Evolutionary conservation across 2,329 filamentous ascomycete species (phyloP).

Genomic region (Aspergillus versicolor): DNA sequence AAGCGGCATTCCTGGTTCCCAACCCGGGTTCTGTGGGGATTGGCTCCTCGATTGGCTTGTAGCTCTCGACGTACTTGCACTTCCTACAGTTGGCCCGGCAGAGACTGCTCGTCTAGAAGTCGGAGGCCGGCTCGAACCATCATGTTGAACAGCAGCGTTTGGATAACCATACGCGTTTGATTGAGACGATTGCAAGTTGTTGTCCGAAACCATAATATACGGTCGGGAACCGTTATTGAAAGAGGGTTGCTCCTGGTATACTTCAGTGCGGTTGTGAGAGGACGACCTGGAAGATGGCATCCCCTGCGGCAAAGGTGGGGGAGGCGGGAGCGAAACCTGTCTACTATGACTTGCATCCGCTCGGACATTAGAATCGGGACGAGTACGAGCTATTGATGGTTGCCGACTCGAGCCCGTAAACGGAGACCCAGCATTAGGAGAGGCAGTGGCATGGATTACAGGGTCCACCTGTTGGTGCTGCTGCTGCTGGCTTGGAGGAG

Average conservation of each 20-base stretch:
- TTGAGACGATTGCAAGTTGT: constrained; percentile 21
- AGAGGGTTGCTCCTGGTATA: constrained; percentile 22
- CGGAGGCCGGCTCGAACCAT: constrained; percentile 34
- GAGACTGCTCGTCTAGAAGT: constrained; percentile 46
- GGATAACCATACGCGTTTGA: constrained; percentile 15
- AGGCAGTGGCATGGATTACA: constrained; percentile 13
- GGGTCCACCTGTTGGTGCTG: constrained; percentile 17
- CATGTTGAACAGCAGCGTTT: constrained; percentile 18
- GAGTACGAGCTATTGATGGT: constrained; percentile 26
- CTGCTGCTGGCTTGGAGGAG: constrained; percentile 33
- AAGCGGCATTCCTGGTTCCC: constrained; percentile 48
- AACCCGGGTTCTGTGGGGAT: constrained; percentile 35
- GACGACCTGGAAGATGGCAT: constrained; percentile 31
- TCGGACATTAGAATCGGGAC: constrained; percentile 34
- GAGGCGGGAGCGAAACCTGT: constrained; percentile 35
- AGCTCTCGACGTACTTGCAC: constrained; percentile 31
- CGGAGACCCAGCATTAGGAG: constrained; percentile 17
- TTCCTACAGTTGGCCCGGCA: constrained; percentile 42
- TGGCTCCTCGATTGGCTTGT: constrained; percentile 34
- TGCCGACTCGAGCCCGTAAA: constrained; percentile 24
- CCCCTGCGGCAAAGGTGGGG: constrained; percentile 36
- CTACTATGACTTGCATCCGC: constrained; percentile 26
- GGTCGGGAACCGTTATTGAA: constrained; percentile 18
- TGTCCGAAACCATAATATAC: constrained; percentile 23
- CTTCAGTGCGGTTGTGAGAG: constrained; percentile 31